Conservation (phyloP, 129 eudicot genomes). For the Lonicera japonica region DNA sequence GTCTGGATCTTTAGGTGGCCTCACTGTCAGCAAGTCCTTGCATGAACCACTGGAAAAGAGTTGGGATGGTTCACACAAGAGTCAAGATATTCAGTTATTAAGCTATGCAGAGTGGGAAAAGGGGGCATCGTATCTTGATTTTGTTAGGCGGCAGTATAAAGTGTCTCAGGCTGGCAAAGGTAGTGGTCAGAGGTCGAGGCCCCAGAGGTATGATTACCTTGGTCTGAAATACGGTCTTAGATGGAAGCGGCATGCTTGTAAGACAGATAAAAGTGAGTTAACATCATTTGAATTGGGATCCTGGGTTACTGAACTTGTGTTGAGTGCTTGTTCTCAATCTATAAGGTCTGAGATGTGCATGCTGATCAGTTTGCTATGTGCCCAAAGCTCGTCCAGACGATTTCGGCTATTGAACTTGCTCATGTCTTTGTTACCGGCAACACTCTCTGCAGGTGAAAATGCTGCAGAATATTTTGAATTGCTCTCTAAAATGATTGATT, state of each 20-base stretch:
- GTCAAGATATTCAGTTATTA: slow-evolving; percentile 77
- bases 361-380: slow-evolving; percentile 83
- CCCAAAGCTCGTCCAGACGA: slow-evolving; percentile 82
- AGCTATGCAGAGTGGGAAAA: slow-evolving; percentile 97
- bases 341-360: slow-evolving; percentile 99
- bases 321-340: slow-evolving; percentile 99
- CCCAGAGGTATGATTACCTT: slow-evolving; percentile 69
- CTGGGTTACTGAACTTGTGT: slow-evolving; percentile 94
- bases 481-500: slow-evolving; percentile 85
- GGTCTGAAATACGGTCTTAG: slow-evolving; percentile 84
- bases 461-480: slow-evolving; percentile 96
- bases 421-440: slow-evolving; percentile 88
- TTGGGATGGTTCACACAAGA: slow-evolving; percentile 67
- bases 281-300: slow-evolving; percentile 92
- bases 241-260: slow-evolving; percentile 79
- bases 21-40: slow-evolving; percentile 41
- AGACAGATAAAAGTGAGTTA: slow-evolving; percentile 47
- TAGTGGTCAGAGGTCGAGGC: slow-evolving; percentile 54
- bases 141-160: slow-evolving; percentile 93
- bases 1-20: slow-evolving; percentile 36
- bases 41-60: slow-evolving; percentile 54
- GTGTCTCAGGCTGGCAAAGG: slow-evolving; percentile 60
- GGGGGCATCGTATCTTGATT: slow-evolving; percentile 98
- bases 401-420: slow-evolving; percentile 74
- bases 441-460: slow-evolving; percentile 94